Base-by-base conservation (phyloP, 768 basidiomycete genomes). In the Rhodotorula diobovata region DNA sequence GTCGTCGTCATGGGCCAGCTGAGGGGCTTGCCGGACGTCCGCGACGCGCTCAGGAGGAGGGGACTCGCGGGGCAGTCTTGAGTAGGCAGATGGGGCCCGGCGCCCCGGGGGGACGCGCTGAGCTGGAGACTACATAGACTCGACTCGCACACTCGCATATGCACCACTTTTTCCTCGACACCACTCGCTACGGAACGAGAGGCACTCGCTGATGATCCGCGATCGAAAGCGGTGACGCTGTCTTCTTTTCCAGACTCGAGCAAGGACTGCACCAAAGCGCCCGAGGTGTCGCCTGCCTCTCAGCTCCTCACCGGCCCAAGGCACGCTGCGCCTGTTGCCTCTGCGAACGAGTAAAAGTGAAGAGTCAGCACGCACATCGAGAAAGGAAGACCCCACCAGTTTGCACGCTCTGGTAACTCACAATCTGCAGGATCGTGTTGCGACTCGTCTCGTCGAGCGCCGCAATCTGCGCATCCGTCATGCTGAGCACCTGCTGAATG, bases 1-100 rank as follows among this genome's bases (percentile, higher is more conserved):
- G 83, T 96, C 50, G 87, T 96, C 9, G 87, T 84, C 45, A 90
- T 90, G 87, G 94, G 93, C 9, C 85, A 86, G 66, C 86, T 93
- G 65, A 89, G 91, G 54, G 83, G 67, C 34, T 35, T 90, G 57
- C 87, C 87, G 16, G 84, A 88, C 74, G 78, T 82, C 12, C 68
- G 70, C 30, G 67, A 68, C 54, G 68, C 69, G 63, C 28, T 74
- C 28, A 34, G 56, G 59, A 32, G 73, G 63, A 50, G 67, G 63
- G 73, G 69, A 28, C 30, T 74, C 7, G 73, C 73, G 2, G 73
- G 73, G 14, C 15, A 18, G 8, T 34, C 12, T 55, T 66, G 46
- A 41, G 34, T 6, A 35, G 54, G 7, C 21, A 18, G 21, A 20
- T 18, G 14, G 25, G 5, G 46, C 18, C 20, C 12, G 46, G 23